A percentile compares a stretch with the other conserved stretches of the same genome.
phyloP scores from a whole-genome alignment of 495 filamentous ascomycete genomes.

The Penicillium mononematosum region DNA sequence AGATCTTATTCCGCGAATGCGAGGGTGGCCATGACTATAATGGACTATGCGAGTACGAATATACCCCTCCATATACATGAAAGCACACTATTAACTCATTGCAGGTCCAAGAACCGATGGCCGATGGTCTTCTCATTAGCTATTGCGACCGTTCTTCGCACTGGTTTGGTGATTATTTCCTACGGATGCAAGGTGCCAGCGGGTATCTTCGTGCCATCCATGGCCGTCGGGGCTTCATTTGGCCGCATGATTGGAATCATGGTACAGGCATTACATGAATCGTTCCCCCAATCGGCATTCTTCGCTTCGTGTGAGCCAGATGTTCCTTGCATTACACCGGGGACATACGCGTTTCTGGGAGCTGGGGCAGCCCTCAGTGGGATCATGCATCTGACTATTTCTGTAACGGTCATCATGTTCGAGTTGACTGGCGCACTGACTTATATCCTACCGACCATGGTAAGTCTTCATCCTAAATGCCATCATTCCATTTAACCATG shows the following conservation, averaged over 20 bases:
- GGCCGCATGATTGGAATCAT: conserved; percentile 92
- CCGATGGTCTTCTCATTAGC: conserved; percentile 75
- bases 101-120: conserved; percentile 63
- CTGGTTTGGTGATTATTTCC: conserved; percentile 88
- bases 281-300: conserved; percentile 75
- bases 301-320: conserved; percentile 87
- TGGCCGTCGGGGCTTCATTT: conserved; percentile 95
- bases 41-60: conserved; percentile 76
- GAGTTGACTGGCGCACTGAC: conserved; percentile 92
- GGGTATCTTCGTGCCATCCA: conserved; percentile 95
- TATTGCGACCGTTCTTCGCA: conserved; percentile 76
- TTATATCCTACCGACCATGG: conserved; percentile 96
- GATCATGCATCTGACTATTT: conserved; percentile 97
- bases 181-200: conserved; percentile 98
- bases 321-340: conserved; percentile 93
- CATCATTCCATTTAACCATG: neutral
- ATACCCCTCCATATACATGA: neutral
- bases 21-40: conserved; percentile 90
- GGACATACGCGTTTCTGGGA: conserved; percentile 93
- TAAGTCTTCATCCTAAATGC: conserved; percentile 29
- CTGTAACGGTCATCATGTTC: conserved; percentile 98
- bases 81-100: conserved; percentile 24
- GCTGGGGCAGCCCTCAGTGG: conserved; percentile 94
- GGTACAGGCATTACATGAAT: conserved; percentile 84
- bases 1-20: conserved; percentile 93